phyloP scores from a whole-genome alignment of 345 rosid species.

The Rhizophora apiculata region DNA sequence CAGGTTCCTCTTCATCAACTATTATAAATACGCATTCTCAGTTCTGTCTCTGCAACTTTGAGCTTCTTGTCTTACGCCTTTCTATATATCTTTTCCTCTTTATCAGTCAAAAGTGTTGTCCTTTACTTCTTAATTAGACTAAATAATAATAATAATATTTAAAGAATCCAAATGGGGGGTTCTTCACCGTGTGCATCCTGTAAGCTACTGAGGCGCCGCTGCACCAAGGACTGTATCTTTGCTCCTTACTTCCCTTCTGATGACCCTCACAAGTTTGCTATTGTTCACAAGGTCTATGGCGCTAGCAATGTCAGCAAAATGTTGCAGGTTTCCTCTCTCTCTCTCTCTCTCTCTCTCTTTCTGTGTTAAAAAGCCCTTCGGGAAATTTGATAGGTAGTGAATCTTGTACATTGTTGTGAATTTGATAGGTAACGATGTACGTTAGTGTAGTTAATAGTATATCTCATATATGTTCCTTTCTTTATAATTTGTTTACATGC shows the following conservation, averaged over 20 bases:
- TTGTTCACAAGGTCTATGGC: slow-evolving; percentile 83
- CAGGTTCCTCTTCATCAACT: slow-evolving; percentile 5
- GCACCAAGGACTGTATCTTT: slow-evolving; percentile 74
- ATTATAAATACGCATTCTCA: slow-evolving; percentile 46
- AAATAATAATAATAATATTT: too few relatives aligned
- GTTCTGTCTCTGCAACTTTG: slow-evolving; percentile 31
- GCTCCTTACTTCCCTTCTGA: slow-evolving; percentile 87
- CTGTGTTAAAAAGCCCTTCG: neutral
- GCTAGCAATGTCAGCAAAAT: slow-evolving; percentile 88
- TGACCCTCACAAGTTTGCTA: slow-evolving; percentile 77
- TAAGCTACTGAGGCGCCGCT: slow-evolving; percentile 71
- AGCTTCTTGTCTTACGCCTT: slow-evolving; percentile 22
- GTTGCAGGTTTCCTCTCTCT: slow-evolving; percentile 57
- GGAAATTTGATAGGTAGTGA: too few relatives aligned
- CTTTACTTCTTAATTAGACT: too few relatives aligned
- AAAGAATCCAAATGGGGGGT: slow-evolving; percentile 41
- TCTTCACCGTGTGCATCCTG: slow-evolving; percentile 87
- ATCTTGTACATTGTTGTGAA: too few relatives aligned
- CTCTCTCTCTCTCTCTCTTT: neutral
- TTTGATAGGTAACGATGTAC: too few relatives aligned
- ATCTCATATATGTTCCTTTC: too few relatives aligned
- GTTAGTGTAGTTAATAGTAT: too few relatives aligned
- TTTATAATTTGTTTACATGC: too few relatives aligned
- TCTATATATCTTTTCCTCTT: neutral
- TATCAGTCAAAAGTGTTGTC: neutral